These are phyloP conservation scores for Acanthamoeba comandoni DNA, from an alignment of 208 protist species.

Conservation along the genomic window DNA sequence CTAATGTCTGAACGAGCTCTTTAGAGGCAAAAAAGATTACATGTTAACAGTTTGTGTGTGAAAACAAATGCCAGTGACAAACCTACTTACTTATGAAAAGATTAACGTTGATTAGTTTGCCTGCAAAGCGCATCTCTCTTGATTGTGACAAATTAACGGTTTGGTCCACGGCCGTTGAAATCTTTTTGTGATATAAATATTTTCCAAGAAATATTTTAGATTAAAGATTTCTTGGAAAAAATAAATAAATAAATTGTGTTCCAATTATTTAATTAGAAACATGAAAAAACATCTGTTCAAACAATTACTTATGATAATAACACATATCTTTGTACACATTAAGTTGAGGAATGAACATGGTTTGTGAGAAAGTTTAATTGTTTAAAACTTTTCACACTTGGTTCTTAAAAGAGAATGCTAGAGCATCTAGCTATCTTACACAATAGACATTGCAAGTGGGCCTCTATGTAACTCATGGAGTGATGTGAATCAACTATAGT, in stretches of 20 bases:
- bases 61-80: background rate
- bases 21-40: background rate
- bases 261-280: background rate
- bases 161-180: background rate
- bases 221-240: slow-evolving; percentile 18
- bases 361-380: background rate
- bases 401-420: too few relatives aligned
- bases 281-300: too few relatives aligned
- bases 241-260: background rate
- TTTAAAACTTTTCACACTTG: slow-evolving; percentile 1
- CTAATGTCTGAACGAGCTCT: slow-evolving; percentile 70
- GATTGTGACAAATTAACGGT: background rate
- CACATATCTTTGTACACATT: too few relatives aligned
- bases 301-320: too few relatives aligned
- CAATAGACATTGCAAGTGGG: too few relatives aligned
- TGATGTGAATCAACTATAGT: too few relatives aligned
- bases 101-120: slow-evolving; percentile 71
- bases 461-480: too few relatives aligned
- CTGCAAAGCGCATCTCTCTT: slow-evolving; percentile 26
- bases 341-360: too few relatives aligned
- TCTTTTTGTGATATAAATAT: background rate
- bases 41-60: too few relatives aligned
- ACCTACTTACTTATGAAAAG: slow-evolving; percentile 59
- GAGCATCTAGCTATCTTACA: too few relatives aligned
- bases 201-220: slow-evolving; percentile 5